Percentiles rank a stretch among this genome's conserved stretches.
These are phyloP conservation scores for Gremmenia infestans DNA, from an alignment of 2,329 filamentous ascomycete genomes.

Conservation along the genomic window DNA sequence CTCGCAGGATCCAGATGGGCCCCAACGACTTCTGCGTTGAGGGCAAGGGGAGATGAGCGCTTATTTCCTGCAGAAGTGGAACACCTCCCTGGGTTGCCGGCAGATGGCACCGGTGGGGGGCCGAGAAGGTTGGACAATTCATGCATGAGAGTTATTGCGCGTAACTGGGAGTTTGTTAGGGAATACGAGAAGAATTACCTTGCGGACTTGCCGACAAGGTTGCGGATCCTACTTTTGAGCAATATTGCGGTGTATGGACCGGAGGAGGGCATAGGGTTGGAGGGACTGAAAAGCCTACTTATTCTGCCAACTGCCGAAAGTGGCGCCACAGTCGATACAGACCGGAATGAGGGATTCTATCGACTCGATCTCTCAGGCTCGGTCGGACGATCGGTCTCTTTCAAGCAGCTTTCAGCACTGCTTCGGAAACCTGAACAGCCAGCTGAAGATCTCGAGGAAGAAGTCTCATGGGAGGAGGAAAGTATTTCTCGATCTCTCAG, in stretches of 20 bases:
- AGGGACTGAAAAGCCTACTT: constrained; percentile 47
- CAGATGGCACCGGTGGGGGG: constrained; percentile 1
- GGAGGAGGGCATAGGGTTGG: constrained; percentile 42
- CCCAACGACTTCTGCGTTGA: constrained; percentile 8
- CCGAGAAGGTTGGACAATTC: constrained; percentile 41
- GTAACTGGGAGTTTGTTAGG: constrained; percentile 51
- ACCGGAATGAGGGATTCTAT: constrained; percentile 43
- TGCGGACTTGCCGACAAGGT: constrained; percentile 47
- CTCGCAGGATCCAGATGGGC: constrained; percentile 33
- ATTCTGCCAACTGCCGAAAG: constrained; percentile 30
- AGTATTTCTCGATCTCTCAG: constrained; percentile 17
- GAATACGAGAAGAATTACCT: constrained; percentile 54
- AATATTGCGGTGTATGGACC: constrained; percentile 42
- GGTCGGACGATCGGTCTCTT: constrained; percentile 44
- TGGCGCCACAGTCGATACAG: constrained; percentile 10
- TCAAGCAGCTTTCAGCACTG: constrained; percentile 49
- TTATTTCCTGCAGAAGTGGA: constrained; percentile 26
- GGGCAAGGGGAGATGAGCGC: constrained; percentile 16
- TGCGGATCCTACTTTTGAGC: constrained; percentile 48
- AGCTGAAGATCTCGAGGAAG: constrained; percentile 3
- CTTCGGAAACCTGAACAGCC: constrained; percentile 29
- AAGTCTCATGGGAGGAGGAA: constrained; percentile 29
- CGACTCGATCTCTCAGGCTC: constrained; percentile 51
- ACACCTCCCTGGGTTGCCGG: constrained; percentile 37
- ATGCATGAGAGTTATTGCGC: constrained; percentile 45